Evolutionary conservation across 352 stramenopile species (phyloP).

Genomic region (Thalassiosira hispida): DNA sequence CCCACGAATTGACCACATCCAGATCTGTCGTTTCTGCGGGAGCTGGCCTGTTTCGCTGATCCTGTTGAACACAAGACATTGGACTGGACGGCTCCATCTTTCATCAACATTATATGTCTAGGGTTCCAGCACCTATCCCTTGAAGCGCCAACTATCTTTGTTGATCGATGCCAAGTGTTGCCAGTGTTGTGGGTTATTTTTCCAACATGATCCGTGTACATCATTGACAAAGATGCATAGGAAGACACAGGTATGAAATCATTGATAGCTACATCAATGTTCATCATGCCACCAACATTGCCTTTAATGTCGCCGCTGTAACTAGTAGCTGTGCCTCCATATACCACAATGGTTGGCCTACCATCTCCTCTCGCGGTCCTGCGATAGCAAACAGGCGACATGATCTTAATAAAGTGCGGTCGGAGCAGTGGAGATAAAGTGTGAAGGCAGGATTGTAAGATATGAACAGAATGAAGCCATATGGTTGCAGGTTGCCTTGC

Average conservation of each 20-base stretch:
- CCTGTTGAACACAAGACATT: background rate
- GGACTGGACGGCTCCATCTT: background rate
- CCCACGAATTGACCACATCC: slow-evolving; percentile 18
- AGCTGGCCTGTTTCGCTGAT: background rate
- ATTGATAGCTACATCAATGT: slow-evolving; percentile 12
- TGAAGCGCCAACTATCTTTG: background rate
- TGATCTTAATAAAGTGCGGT: slow-evolving; percentile 26
- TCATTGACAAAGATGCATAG: slow-evolving; percentile 32
- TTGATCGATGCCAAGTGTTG: slow-evolving; percentile 22
- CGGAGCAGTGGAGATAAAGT: slow-evolving; percentile 23
- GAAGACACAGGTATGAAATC: slow-evolving; percentile 23
- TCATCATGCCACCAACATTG: background rate
- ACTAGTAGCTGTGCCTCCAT: slow-evolving; percentile 41
- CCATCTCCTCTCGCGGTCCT: slow-evolving; percentile 4
- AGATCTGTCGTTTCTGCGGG: background rate
- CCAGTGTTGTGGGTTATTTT: background rate
- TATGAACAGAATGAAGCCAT: slow-evolving; percentile 35
- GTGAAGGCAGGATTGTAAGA: slow-evolving; percentile 30
- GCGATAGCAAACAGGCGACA: slow-evolving; percentile 39
- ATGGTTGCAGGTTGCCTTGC: background rate
- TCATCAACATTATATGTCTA: background rate
- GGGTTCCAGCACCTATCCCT: background rate
- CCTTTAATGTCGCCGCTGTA: too few species aligned
- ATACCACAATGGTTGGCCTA: slow-evolving; percentile 25
- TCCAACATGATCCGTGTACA: slow-evolving; percentile 6